Evolutionary conservation across 495 filamentous ascomycete genomes (phyloP).

Genomic region (Xylaria acuta): DNA sequence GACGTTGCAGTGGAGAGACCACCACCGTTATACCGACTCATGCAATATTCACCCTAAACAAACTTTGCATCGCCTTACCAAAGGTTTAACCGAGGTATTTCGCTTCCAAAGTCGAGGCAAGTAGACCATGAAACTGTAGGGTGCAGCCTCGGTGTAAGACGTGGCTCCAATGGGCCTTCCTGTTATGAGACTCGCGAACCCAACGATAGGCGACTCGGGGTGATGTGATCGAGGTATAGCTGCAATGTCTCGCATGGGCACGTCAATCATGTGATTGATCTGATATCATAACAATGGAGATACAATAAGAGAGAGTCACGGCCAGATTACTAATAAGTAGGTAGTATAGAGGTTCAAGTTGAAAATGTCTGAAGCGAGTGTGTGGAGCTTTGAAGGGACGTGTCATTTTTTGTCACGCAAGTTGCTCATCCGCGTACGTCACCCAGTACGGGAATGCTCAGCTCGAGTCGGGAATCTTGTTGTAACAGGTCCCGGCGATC

Average conservation of each 20-base stretch:
- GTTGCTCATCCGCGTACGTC: not conserved
- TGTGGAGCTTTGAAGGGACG: slow-evolving; percentile 13
- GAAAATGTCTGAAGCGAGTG: not conserved
- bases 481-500: not conserved
- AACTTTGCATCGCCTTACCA: not conserved
- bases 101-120: not conserved
- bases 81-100: not conserved
- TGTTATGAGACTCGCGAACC: not conserved
- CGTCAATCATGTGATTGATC: slow-evolving; percentile 22
- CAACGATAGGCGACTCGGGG: not conserved
- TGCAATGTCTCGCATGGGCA: slow-evolving; percentile 13
- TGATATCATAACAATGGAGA: slow-evolving; percentile 18
- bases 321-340: not conserved
- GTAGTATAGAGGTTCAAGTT: not conserved
- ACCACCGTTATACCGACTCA: not conserved
- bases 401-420: not conserved
- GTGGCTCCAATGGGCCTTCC: not conserved
- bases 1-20: not conserved
- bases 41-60: not conserved
- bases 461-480: not conserved
- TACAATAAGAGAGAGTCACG: not conserved
- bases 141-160: not conserved
- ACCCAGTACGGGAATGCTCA: not conserved
- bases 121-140: not conserved
- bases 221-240: not conserved